Base-by-base conservation (phyloP, 441 rosid genomes). In the Theobroma grandiflorum region DNA sequence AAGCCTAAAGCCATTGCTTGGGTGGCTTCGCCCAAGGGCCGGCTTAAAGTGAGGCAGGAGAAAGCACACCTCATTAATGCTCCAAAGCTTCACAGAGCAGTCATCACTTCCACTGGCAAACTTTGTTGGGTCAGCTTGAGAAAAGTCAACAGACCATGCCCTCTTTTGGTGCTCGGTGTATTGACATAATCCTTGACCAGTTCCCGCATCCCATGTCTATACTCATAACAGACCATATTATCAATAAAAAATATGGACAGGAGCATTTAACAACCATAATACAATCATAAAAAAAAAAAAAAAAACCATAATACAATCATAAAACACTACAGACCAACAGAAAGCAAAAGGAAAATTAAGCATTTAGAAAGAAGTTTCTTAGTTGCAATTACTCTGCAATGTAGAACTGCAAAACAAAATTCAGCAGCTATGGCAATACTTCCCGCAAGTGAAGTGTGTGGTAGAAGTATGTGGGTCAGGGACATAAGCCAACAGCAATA, bases 91-190 rank as follows among this genome's bases (percentile, higher is more conserved):
- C 78, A 95, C 96, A 33, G 92, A 88, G 82, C 95, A 93, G 65
- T 95, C 98, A 80, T 95, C 97, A 83, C 97, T 95, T 84, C 98
- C 98, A 76, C 97, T 92, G 77, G 90, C 98, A 72, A 94, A 89
- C 85, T 84, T 90, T 77, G 90, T 90, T 7, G 97, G 97, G 83
- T 89, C 92, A 53, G 86, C 82, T 43, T 83, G 87, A 45, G 94
- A 94, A 84, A 94, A 94, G 87, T 93, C 95, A 72, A 94, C 94
- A 69, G 98, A 94, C 97, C 98, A 93, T 12, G 97, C 94, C 86
- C 98, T 83, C 84, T 87, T 94, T 68, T 87, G 89, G 85, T 94
- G 97, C 86, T 91, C 97, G 2, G 43, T 73, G 87, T 86, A 91
- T 58, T 88, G 93, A 3, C 89, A 89, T 69, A 94, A 88, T 69